Evolutionary conservation across 2,329 filamentous ascomycete species (phyloP).

Genomic region (Orbilia ellipsospora): DNA sequence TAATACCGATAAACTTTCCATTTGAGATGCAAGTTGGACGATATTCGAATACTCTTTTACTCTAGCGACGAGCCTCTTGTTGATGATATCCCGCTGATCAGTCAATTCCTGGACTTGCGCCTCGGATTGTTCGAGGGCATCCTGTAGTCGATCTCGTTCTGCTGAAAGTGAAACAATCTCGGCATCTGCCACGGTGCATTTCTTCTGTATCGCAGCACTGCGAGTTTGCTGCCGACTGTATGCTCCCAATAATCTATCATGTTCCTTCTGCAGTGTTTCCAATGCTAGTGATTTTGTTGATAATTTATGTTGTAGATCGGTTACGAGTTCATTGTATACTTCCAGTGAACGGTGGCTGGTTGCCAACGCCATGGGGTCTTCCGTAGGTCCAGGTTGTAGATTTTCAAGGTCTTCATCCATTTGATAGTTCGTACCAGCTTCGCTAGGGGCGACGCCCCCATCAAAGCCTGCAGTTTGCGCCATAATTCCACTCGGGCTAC

Average conservation of each 20-base stretch:
- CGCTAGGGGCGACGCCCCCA: constrained; percentile 3
- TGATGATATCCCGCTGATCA: constrained; percentile 43
- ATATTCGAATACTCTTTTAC: constrained; percentile 48
- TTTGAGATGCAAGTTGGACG: constrained; percentile 45
- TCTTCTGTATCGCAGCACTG: constrained; percentile 45
- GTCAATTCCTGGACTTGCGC: constrained; percentile 48
- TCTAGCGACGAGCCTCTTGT: constrained; percentile 37
- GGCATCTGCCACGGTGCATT: constrained; percentile 46
- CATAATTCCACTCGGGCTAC: constrained; percentile 9
- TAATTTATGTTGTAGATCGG: constrained; percentile 49
- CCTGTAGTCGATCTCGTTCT: constrained; percentile 50
- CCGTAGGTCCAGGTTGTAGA: not conserved
- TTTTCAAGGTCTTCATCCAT: constrained; percentile 22
- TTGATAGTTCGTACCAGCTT: not conserved
- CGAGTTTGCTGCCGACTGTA: constrained; percentile 48
- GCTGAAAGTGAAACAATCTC: constrained; percentile 50
- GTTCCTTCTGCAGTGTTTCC: constrained; percentile 47
- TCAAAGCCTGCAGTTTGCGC: constrained; percentile 17
- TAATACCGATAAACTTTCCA: constrained; percentile 36
- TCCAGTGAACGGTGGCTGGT: constrained; percentile 30
- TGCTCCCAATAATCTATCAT: constrained; percentile 37
- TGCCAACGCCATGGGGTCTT: constrained; percentile 4
- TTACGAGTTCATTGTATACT: constrained; percentile 42
- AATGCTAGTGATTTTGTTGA: constrained; percentile 48
- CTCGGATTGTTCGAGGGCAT: constrained; percentile 48